phyloP scores from a whole-genome alignment of 139 green algal genomes.

The Chlorella sorokiniana region DNA sequence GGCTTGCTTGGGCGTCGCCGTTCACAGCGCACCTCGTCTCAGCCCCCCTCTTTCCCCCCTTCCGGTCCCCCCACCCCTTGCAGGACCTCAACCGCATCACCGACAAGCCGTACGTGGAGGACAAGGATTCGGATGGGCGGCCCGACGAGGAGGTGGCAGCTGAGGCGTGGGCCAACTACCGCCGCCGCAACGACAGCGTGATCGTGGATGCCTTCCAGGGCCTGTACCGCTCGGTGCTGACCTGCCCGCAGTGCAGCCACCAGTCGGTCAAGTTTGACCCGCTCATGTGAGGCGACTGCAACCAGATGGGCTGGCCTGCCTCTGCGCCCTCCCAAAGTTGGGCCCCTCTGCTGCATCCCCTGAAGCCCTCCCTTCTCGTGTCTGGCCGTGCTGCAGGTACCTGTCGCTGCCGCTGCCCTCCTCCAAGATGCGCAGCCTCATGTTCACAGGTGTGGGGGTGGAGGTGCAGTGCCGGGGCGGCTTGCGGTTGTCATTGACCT shows the following conservation, averaged over 20 bases:
- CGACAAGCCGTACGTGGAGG: slow-evolving; percentile 92
- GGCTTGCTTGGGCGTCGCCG: not conserved
- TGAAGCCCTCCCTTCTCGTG: not conserved
- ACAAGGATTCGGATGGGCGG: slow-evolving; percentile 74
- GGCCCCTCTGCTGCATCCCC: too few species aligned
- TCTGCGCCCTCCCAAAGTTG: too few species aligned
- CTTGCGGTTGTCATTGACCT: not conserved
- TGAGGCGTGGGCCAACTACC: slow-evolving; percentile 85
- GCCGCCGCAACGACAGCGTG: slow-evolving; percentile 85
- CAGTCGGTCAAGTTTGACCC: slow-evolving; percentile 91
- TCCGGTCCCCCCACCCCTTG: too few species aligned
- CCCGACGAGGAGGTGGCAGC: slow-evolving; percentile 83
- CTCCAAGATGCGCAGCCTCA: slow-evolving; percentile 48
- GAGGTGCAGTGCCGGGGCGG: not conserved
- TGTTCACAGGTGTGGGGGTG: slow-evolving; percentile 44
- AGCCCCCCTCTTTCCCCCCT: not conserved
- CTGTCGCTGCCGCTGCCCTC: slow-evolving; percentile 89
- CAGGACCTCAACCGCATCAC: slow-evolving; percentile 96
- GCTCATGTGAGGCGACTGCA: slow-evolving; percentile 73
- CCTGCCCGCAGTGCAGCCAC: slow-evolving; percentile 63
- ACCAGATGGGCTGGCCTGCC: not conserved
- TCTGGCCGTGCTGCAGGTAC: slow-evolving; percentile 56
- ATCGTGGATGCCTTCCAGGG: slow-evolving; percentile 92
- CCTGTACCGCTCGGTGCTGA: slow-evolving; percentile 41
- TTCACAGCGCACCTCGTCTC: not conserved